phyloP scores from a whole-genome alignment of 768 basidiomycete genomes.

The Russula abietina region DNA sequence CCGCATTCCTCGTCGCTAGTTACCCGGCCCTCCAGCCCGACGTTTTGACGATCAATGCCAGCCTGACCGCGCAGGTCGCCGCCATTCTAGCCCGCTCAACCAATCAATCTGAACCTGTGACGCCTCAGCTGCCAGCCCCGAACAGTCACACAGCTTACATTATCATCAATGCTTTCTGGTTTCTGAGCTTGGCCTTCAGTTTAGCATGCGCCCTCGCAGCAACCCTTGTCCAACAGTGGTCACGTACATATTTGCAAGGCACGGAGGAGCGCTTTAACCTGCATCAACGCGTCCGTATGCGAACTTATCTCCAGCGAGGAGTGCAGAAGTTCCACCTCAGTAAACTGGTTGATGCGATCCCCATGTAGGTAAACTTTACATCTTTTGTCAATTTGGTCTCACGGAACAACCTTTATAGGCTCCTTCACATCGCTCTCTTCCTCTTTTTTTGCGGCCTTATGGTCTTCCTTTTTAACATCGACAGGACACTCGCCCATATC shows the following conservation, averaged over 20 bases:
- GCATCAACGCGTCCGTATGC: slow-evolving; percentile 16
- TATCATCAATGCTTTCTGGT: slow-evolving; percentile 23
- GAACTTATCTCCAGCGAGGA: slow-evolving; percentile 16
- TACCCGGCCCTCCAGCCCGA: slow-evolving; percentile 17
- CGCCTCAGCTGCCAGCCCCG: neutral
- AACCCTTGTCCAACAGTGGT: slow-evolving; percentile 24
- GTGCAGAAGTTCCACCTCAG: slow-evolving; percentile 14
- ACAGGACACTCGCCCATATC: slow-evolving; percentile 2
- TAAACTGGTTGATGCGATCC: slow-evolving; percentile 12
- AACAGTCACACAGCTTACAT: slow-evolving; percentile 1
- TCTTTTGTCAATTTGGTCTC: neutral
- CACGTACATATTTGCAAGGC: slow-evolving; percentile 20
- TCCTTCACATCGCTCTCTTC: slow-evolving; percentile 15
- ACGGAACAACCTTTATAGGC: neutral
- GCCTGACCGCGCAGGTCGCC: slow-evolving; percentile 1
- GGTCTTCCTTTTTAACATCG: slow-evolving; percentile 9
- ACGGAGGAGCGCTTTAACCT: slow-evolving; percentile 8
- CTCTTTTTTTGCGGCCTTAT: slow-evolving; percentile 17
- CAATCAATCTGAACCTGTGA: neutral
- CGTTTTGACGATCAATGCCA: neutral
- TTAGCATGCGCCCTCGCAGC: slow-evolving; percentile 19
- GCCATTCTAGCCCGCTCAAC: neutral
- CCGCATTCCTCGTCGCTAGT: slow-evolving; percentile 19
- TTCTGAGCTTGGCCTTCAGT: slow-evolving; percentile 20
- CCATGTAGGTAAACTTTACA: neutral